Conservation (phyloP, 2,329 filamentous ascomycete species). For the Fusarium equiseti region DNA sequence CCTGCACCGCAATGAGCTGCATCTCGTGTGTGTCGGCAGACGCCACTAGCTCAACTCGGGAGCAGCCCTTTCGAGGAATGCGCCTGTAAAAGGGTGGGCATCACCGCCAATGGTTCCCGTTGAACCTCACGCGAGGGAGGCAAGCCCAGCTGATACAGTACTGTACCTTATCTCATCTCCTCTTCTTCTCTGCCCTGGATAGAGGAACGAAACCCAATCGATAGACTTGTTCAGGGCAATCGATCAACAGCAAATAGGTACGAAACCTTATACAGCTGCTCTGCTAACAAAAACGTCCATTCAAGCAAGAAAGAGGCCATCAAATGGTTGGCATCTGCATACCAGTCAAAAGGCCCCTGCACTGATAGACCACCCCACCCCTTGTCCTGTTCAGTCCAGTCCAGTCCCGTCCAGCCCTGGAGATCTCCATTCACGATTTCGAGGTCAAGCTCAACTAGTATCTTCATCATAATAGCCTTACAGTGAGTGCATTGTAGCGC, state of each 20-base stretch:
- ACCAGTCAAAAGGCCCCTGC: slow-evolving; percentile 17
- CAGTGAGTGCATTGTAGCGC: slow-evolving; percentile 3
- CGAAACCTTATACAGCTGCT: not conserved
- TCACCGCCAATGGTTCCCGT: slow-evolving; percentile 6
- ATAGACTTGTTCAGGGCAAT: slow-evolving; percentile 13
- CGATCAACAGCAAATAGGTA: not conserved
- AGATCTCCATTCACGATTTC: slow-evolving; percentile 23
- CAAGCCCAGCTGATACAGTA: slow-evolving; percentile 1
- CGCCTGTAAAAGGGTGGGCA: slow-evolving; percentile 26
- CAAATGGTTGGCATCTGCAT: slow-evolving; percentile 33
- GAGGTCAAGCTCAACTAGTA: slow-evolving; percentile 21
- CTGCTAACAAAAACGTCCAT: slow-evolving; percentile 5
- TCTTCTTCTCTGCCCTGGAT: slow-evolving; percentile 6
- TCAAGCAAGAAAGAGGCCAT: slow-evolving; percentile 1
- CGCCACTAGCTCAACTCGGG: slow-evolving; percentile 42
- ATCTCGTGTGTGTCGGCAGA: slow-evolving; percentile 31
- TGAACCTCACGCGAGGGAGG: slow-evolving; percentile 22
- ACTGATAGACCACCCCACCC: slow-evolving; percentile 7
- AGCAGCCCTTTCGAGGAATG: slow-evolving; percentile 47
- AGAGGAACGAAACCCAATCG: slow-evolving; percentile 11
- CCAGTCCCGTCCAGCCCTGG: slow-evolving; percentile 2
- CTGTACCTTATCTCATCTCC: not conserved
- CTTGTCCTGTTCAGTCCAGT: not conserved
- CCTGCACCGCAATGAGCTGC: slow-evolving; percentile 33
- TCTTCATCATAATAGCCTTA: slow-evolving; percentile 9